These are phyloP conservation scores for Xenosphaeropsis pyriputrescens DNA, from an alignment of 2,329 filamentous ascomycete genomes.

Conservation along the genomic window DNA sequence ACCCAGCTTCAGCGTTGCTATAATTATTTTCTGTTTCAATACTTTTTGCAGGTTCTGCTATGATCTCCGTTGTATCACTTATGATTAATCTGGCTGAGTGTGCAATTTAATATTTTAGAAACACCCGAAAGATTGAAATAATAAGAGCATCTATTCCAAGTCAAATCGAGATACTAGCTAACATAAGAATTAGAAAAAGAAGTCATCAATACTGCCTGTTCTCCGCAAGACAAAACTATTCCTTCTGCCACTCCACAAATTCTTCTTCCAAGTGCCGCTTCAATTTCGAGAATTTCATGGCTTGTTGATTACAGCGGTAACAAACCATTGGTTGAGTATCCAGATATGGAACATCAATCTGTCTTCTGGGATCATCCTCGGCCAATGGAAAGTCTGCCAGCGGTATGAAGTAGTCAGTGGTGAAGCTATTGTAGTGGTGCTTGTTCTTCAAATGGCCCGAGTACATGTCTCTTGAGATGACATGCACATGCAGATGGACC, in stretches of 20 bases:
- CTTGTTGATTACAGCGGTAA: constrained; percentile 70
- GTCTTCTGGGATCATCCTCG: constrained; percentile 44
- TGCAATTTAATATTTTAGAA: no score
- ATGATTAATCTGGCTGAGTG: no score
- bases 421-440: constrained; percentile 90
- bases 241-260: constrained; percentile 59
- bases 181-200: no score
- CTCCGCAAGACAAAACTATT: constrained; percentile 25
- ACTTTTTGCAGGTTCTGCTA: no score
- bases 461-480: constrained; percentile 67
- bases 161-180: no score
- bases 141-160: no score
- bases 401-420: constrained; percentile 67
- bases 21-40: no score
- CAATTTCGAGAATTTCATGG: constrained; percentile 60
- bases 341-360: constrained; percentile 43
- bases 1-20: no score
- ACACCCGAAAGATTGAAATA: no score
- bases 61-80: no score
- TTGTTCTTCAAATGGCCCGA: constrained; percentile 59
- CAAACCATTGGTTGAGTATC: constrained; percentile 50
- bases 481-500: constrained; percentile 83
- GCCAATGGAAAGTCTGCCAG: constrained; percentile 68
- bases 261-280: constrained; percentile 66
- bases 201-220: no score